These are phyloP conservation scores for Diplodia scrobiculata DNA, from an alignment of 2,329 filamentous ascomycete species.

Conservation along the genomic window DNA sequence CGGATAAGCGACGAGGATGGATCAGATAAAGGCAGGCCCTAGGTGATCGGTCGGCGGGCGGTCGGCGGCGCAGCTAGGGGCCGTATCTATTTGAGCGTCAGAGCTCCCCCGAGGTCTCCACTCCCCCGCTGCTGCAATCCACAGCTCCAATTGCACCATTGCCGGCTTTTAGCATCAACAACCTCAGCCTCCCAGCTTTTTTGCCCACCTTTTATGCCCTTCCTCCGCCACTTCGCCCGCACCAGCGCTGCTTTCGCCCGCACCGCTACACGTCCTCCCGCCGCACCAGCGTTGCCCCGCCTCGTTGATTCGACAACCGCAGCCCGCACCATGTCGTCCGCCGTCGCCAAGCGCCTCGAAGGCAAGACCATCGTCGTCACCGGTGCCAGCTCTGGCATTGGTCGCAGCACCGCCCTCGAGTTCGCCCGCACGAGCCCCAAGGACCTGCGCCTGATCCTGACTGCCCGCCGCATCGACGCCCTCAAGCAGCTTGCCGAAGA, in stretches of 20 bases:
- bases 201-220: neutral
- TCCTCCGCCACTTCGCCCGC: slow-evolving; percentile 31
- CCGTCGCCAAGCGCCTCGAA: slow-evolving; percentile 77
- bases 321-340: slow-evolving; percentile 60
- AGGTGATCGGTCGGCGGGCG: neutral
- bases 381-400: slow-evolving; percentile 91
- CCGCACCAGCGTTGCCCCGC: slow-evolving; percentile 5
- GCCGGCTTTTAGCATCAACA: neutral
- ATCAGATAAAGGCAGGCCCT: neutral
- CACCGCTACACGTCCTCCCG: slow-evolving; percentile 3
- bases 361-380: slow-evolving; percentile 94
- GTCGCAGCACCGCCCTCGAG: slow-evolving; percentile 78
- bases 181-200: neutral
- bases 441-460: slow-evolving; percentile 79
- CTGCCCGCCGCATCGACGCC: slow-evolving; percentile 80
- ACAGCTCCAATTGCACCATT: slow-evolving; percentile 29
- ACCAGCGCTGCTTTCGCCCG: slow-evolving; percentile 32
- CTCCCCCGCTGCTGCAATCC: slow-evolving; percentile 25
- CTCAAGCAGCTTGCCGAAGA: slow-evolving; percentile 74
- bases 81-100: slow-evolving; percentile 5
- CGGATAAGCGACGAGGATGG: slow-evolving; percentile 3
- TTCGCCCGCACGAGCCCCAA: slow-evolving; percentile 84
- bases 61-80: neutral
- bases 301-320: slow-evolving; percentile 32
- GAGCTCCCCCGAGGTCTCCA: slow-evolving; percentile 22